A percentile compares a stretch with the other conserved stretches of the same genome.
phyloP scores from a whole-genome alignment of 2,329 filamentous ascomycete species.

The Aspergillus texensis region DNA sequence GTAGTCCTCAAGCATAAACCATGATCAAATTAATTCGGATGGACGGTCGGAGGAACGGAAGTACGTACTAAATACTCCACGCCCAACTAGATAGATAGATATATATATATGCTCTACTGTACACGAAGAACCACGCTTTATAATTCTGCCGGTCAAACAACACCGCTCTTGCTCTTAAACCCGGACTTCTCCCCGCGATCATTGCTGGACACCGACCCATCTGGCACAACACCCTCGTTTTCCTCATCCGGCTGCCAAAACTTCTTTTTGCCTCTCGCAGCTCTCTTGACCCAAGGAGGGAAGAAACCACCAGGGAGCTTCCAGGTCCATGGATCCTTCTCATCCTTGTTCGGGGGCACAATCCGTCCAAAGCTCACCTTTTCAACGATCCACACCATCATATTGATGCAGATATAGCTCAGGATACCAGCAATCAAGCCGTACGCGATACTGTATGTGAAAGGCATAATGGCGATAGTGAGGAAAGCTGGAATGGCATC shows the following conservation, averaged over 20 bases:
- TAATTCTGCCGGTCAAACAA: not conserved
- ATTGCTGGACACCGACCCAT: constrained; percentile 17
- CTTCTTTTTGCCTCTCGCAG: constrained; percentile 67
- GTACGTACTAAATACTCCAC: no score
- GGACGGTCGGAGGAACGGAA: not conserved
- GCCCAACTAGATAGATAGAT: not conserved
- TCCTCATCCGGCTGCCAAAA: constrained; percentile 63
- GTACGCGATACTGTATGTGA: constrained; percentile 86
- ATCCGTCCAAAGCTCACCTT: constrained; percentile 68
- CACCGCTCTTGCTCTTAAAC: not conserved
- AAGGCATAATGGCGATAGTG: constrained; percentile 83
- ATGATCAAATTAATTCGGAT: not conserved
- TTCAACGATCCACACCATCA: constrained; percentile 68
- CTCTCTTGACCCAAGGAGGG: constrained; percentile 71
- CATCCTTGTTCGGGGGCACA: constrained; percentile 71
- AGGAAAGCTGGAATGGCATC: constrained; percentile 84
- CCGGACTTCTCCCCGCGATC: constrained; percentile 20
- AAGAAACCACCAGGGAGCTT: constrained; percentile 73
- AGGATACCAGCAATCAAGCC: constrained; percentile 80
- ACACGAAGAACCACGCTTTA: not conserved
- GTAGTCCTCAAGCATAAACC: not conserved
- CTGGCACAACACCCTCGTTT: constrained; percentile 16
- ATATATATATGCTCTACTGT: not conserved
- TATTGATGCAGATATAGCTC: constrained; percentile 77
- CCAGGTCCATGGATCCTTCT: constrained; percentile 81